Percentiles rank a stretch among this genome's conserved stretches.
Evolutionary conservation across 2,329 filamentous ascomycete species (phyloP).

Genomic region (Whalleya microplaca): DNA sequence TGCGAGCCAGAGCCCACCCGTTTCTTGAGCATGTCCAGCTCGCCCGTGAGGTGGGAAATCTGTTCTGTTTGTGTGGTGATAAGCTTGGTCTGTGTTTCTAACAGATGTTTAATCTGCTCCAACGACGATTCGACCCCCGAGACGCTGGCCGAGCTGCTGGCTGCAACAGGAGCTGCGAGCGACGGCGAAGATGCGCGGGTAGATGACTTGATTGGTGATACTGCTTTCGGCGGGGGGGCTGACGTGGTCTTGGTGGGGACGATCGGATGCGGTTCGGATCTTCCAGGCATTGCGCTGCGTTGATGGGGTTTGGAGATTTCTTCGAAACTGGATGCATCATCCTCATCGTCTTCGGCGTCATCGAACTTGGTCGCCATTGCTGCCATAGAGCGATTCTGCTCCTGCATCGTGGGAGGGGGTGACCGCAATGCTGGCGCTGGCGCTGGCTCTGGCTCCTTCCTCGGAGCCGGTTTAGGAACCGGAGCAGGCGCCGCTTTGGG

Average conservation of each 20-base stretch:
- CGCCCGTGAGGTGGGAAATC: conserved; percentile 69
- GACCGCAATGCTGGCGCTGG: conserved; percentile 54
- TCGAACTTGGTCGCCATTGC: conserved; percentile 85
- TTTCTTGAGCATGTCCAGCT: conserved; percentile 82
- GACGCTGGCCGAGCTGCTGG: conserved; percentile 40
- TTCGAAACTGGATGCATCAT: conserved; percentile 82
- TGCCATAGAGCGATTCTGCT: conserved; percentile 86
- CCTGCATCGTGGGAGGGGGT: conserved; percentile 72
- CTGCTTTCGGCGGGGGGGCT: conserved; percentile 47
- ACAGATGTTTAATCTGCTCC: conserved; percentile 74
- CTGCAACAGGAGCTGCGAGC: conserved; percentile 43
- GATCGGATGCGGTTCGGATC: conserved; percentile 30
- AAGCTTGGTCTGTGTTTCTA: conserved; percentile 77
- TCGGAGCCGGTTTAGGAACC: conserved; percentile 51
- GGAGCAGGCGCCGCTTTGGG: conserved; percentile 49
- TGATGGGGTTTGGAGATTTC: conserved; percentile 78
- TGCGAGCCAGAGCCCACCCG: conserved; percentile 64
- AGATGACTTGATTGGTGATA: conserved; percentile 48
- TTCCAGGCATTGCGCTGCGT: conserved; percentile 48
- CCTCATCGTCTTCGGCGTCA: conserved; percentile 68
- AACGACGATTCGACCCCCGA: conserved; percentile 68
- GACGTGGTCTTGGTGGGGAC: conserved; percentile 40
- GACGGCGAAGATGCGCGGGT: conserved; percentile 38
- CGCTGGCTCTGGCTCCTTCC: conserved; percentile 56
- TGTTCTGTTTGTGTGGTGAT: conserved; percentile 78